Evolutionary conservation across 768 basidiomycete genomes (phyloP), one percentile per base, ranked within the genome.

Genomic region (Suillus sp.): DNA sequence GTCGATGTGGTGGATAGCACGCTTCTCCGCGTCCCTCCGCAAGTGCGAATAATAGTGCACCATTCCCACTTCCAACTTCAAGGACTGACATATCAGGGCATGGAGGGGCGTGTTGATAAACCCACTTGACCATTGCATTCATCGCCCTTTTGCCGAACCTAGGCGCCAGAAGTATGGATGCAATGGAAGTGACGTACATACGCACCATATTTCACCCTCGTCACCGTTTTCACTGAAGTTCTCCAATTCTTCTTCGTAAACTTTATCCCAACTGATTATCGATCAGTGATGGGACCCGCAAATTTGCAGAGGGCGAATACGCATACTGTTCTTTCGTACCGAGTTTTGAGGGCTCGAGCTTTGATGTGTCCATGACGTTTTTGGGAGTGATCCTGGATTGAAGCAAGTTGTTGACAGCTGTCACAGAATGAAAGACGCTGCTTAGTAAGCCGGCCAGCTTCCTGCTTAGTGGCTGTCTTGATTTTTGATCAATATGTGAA

Each of bases 161-260:
- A 65, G 45, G 57, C 8, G 6, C 40, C 43, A 27, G 34, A 35
- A 57, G 47, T 32, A 37, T 35, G 22, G 10, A n/a, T 34, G 22
- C 20, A n/a, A 30, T 59, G 56, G 8, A 56, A 54, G 38, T 38
- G 18, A 32, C 18, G 4, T 27, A 2, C 30, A 30, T 16, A 72
- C 83, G 61, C 65, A 92, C 93, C 93, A 95, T 30, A 92, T 80
- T 74, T 95, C 93, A 40, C 93, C 93, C 73, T 93, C 91, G 70
- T 94, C 91, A 22, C 90, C 88, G 35, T 86, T 85, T 58, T 92
- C 93, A 35, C 85, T 78, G 65, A 92, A 94, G 69, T 91, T 90
- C 42, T 71, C 72, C 37, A 93, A 75, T 69, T 95, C 93, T 47
- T 81, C 79, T 43, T 86, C 78, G 73, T 94, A 95, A 9, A 91